Evolutionary conservation across 2,329 filamentous ascomycete species (phyloP).

Genomic region (Penicillium sp.): DNA sequence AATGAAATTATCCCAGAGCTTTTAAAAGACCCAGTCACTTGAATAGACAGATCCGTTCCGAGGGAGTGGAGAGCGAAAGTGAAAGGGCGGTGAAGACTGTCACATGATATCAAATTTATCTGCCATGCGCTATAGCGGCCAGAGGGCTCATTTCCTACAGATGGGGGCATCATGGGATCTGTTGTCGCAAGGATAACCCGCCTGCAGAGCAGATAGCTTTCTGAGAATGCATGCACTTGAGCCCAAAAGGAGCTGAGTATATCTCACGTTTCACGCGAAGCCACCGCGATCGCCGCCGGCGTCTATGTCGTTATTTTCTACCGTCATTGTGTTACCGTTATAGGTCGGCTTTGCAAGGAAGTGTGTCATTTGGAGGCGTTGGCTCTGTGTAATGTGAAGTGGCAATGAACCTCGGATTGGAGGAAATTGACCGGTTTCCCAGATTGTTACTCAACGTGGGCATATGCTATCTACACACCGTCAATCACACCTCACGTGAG

Average conservation of each 20-base stretch:
- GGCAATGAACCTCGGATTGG: constrained; percentile 2
- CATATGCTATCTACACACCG: constrained; percentile 7
- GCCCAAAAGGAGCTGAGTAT: neutral
- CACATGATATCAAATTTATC: constrained; percentile 30
- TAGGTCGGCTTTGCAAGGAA: constrained; percentile 10
- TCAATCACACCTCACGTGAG: constrained; percentile 9
- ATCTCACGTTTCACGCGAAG: neutral
- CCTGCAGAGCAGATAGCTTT: neutral
- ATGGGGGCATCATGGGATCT: neutral
- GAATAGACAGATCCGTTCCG: constrained; percentile 13
- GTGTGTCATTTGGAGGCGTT: constrained; percentile 2
- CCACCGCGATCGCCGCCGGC: neutral
- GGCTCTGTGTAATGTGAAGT: constrained; percentile 1
- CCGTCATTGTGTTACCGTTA: constrained; percentile 8
- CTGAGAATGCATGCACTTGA: neutral
- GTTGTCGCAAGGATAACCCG: neutral
- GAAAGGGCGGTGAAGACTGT: constrained; percentile 31
- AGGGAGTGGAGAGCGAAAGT: constrained; percentile 19
- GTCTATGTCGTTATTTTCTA: neutral
- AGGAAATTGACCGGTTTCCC: neutral
- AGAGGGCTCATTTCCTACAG: neutral
- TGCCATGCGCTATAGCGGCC: constrained; percentile 2
- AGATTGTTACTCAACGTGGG: neutral
- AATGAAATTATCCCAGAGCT: constrained; percentile 11
- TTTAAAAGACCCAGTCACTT: constrained; percentile 12